Evolutionary conservation across 306 rosid species (phyloP).

Genomic region (Heteromeles arbutifolia): DNA sequence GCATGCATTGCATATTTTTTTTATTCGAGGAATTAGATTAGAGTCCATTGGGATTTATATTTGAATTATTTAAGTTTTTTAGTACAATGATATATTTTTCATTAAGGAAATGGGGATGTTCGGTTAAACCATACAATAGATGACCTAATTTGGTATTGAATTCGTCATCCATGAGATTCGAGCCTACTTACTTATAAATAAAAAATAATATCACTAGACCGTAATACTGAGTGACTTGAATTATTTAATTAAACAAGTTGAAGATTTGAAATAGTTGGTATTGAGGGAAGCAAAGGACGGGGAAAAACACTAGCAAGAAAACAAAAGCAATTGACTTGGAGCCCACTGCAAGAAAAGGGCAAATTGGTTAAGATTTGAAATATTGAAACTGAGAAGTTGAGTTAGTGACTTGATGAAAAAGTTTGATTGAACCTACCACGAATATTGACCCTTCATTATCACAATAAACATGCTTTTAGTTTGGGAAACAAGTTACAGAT

Average conservation of each 20-base stretch:
- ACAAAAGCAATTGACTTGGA: background rate
- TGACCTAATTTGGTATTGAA: no score
- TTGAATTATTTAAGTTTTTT: background rate
- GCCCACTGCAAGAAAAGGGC: no score
- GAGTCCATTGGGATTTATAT: background rate
- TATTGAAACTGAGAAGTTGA: background rate
- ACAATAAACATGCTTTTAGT: no score
- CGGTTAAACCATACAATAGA: accelerated
- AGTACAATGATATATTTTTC: no score
- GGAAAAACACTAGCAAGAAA: background rate
- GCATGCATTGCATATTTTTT: background rate
- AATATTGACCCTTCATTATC: background rate
- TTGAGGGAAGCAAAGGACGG: background rate
- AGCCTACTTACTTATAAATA: no score
- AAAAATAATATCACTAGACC: accelerated
- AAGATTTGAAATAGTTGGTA: background rate
- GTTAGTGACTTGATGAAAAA: background rate
- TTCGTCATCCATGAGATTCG: accelerated
- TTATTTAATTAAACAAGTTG: background rate
- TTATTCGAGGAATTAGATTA: background rate
- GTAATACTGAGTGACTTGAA: no score
- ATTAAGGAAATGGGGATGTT: accelerated
- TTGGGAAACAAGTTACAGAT: no score
- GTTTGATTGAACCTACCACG: background rate
- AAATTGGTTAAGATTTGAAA: background rate